Evolutionary conservation across 805 yeast species (phyloP), one percentile per base, ranked within the genome.

Genomic region (Ogataea populi-albae): DNA sequence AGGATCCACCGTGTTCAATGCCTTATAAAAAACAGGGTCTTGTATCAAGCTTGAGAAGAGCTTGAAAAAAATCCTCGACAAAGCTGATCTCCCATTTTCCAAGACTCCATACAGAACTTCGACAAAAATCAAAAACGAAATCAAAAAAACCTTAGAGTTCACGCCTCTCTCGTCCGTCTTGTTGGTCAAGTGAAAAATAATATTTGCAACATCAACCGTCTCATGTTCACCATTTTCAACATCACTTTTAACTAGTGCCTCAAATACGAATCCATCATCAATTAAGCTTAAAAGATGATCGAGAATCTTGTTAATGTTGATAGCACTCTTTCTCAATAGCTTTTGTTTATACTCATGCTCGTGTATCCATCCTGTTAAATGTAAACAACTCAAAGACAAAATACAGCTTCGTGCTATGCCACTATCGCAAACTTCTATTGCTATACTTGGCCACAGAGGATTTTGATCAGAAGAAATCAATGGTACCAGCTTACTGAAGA

Each of bases 371-470:
- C 39, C 37, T 4, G 43, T 67, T 10, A 71, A 55, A 46, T 72
- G 75, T 11, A 71, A 62, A 31, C 73, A 68, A 4, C 74, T 68
- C 12, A 72, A 49, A 2, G 76, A 69, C 9, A 72, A 62, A 43
- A 72, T 70, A 37, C 78, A 71, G 46, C 71, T 64, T 30, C 71
- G 58, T 0, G 74, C 75, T 14, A 72, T 64, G 38, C 67, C 70
- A 38, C 65, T 67, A 47, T 70, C 75, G 45, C 77, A 71, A 40
- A 71, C 68, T 33, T 67, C 60, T 33, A 72, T 46, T 0, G 77
- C 75, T 33, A 71, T 47, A 30, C 65, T 67, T 0, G 76, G 76
- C 77, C 76, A 64, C 25, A 62, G 61, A 0, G 76, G 75, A 42
- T 66, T 71, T 0, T 71, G 70, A 47, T 68, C 71, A 1, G 40